A percentile compares a stretch with the other conserved stretches of the same genome.
Conservation (phyloP, 805 yeast species). For the Saturnispora silvae region DNA sequence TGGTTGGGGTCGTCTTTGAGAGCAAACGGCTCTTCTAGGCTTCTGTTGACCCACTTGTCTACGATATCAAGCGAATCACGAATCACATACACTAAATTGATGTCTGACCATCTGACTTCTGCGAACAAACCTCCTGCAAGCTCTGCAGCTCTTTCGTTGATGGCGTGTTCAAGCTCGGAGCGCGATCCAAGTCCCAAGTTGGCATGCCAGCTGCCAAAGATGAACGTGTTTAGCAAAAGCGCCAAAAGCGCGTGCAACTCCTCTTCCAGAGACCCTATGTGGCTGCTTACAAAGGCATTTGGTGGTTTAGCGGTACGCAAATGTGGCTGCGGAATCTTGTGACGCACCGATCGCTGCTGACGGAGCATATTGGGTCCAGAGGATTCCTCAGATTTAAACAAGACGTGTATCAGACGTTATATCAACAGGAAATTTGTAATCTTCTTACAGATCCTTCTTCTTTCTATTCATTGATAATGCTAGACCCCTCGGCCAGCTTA, state of each 20-base stretch:
- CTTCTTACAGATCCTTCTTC: background rate
- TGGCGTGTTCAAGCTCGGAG: constrained; percentile 31
- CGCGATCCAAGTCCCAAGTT: constrained; percentile 27
- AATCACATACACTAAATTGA: constrained; percentile 4
- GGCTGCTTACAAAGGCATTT: too few relatives aligned
- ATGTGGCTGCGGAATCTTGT: too few relatives aligned
- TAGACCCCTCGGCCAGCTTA: constrained; percentile 11
- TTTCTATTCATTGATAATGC: constrained; percentile 1
- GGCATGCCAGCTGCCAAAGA: constrained; percentile 36
- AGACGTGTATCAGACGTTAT: too few relatives aligned
- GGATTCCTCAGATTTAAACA: too few relatives aligned
- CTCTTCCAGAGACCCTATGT: too few relatives aligned
- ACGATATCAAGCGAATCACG: constrained; percentile 6
- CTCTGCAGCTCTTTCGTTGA: constrained; percentile 30
- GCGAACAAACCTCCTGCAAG: constrained; percentile 30
- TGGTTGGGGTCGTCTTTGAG: background rate
- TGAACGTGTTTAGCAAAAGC: constrained; percentile 35
- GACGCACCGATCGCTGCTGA: too few relatives aligned
- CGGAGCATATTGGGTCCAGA: too few relatives aligned
- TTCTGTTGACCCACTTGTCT: background rate
- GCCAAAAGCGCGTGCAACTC: constrained; percentile 39
- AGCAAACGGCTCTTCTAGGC: background rate
- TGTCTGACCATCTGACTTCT: constrained; percentile 15
- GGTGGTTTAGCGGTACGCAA: too few relatives aligned
- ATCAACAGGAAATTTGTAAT: too few relatives aligned